A percentile compares a stretch with the other conserved stretches of the same genome.
These are phyloP conservation scores for Telopea speciosissima DNA, from an alignment of 177 flowering plant genomes.

Conservation along the genomic window DNA sequence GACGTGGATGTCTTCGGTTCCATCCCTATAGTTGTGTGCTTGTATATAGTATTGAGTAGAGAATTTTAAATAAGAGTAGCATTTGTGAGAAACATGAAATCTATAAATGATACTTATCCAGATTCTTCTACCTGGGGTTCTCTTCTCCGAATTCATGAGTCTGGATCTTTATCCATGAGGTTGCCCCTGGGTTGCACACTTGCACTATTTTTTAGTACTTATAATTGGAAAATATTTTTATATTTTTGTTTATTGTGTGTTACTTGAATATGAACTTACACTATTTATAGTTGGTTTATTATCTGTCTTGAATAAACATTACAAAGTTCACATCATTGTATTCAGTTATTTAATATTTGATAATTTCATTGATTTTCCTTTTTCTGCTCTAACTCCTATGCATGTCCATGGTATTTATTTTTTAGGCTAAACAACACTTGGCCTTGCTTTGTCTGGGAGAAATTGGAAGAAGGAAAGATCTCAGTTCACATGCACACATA, in stretches of 20 bases:
- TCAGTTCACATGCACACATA: slow-evolving; percentile 74
- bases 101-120: not conserved
- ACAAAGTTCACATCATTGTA: not conserved
- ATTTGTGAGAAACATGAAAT: not conserved
- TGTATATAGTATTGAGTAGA: too few relatives aligned
- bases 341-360: not conserved
- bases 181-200: not conserved
- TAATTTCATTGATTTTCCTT: too few relatives aligned
- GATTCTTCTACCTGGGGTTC: not conserved
- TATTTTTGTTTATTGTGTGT: too few relatives aligned
- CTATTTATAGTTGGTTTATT: not conserved
- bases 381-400: not conserved
- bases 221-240: too few relatives aligned
- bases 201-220: not conserved
- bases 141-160: not conserved
- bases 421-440: slow-evolving; percentile 90
- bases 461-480: slow-evolving; percentile 93
- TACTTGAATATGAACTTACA: not conserved
- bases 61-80: too few relatives aligned
- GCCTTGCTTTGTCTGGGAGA: slow-evolving; percentile 94
- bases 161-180: not conserved
- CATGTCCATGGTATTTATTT: slow-evolving; percentile 12
- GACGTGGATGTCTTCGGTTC: too few relatives aligned
- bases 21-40: too few relatives aligned
- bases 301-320: not conserved